Percentiles rank a stretch among this genome's conserved stretches.
Evolutionary conservation across 2,329 filamentous ascomycete species (phyloP).

Genomic region (Cryphonectria naterciae): DNA sequence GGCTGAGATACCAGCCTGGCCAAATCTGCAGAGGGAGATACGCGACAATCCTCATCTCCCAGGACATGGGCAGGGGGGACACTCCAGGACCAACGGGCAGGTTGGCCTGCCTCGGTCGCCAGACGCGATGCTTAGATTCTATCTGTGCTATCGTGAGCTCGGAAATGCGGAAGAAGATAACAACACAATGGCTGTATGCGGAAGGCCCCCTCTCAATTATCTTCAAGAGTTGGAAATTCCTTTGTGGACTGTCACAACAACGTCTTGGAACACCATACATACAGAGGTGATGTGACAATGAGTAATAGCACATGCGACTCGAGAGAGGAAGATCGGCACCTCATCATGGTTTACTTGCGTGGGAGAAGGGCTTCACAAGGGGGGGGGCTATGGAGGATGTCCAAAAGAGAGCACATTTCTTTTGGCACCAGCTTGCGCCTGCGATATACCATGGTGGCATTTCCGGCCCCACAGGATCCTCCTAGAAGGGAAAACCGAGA

Average conservation of each 20-base stretch:
- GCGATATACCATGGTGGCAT: background rate
- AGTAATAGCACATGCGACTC: background rate
- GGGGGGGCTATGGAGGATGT: background rate
- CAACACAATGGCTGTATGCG: background rate
- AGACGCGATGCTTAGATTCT: background rate
- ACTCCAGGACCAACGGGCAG: background rate
- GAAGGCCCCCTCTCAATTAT: background rate
- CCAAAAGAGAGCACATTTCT: background rate
- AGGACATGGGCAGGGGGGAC: background rate
- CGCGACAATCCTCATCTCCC: background rate
- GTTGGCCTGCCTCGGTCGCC: background rate
- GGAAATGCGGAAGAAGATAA: background rate
- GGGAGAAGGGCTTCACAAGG: background rate
- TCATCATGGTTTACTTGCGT: background rate
- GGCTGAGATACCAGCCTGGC: background rate
- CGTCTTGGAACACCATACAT: background rate
- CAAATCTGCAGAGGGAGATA: background rate
- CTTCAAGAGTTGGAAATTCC: background rate
- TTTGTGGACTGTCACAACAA: background rate
- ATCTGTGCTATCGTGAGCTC: background rate
- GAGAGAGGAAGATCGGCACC: background rate
- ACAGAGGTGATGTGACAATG: background rate
- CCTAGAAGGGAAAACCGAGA: constrained; percentile 15
- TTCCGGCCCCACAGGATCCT: constrained; percentile 9
- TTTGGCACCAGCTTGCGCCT: background rate